These are phyloP conservation scores for Silene vulgaris DNA, from an alignment of 179 eudicot genomes.

Conservation along the genomic window DNA sequence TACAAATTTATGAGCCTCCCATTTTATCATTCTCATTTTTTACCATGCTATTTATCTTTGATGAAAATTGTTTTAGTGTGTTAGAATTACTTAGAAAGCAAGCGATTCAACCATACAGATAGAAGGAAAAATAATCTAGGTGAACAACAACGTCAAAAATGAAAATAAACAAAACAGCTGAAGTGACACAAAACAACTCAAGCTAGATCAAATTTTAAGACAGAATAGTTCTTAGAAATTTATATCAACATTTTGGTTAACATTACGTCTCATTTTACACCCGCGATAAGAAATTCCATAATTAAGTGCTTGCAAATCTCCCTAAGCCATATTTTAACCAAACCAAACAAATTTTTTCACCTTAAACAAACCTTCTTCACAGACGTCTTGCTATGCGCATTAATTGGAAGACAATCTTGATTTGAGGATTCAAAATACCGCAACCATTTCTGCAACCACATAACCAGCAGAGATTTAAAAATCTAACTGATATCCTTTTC, in stretches of 20 bases:
- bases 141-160: background rate
- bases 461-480: slow-evolving; percentile 6
- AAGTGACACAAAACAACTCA: background rate
- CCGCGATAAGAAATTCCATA: background rate
- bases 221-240: background rate
- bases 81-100: background rate
- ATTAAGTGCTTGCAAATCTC: background rate
- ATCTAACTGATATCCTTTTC: background rate
- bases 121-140: background rate
- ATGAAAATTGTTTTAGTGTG: background rate
- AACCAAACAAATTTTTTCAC: background rate
- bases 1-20: background rate
- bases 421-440: slow-evolving; percentile 56
- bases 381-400: slow-evolving; percentile 84
- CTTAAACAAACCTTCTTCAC: slow-evolving; percentile 61
- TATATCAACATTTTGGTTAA: background rate
- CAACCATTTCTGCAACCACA: slow-evolving; percentile 62
- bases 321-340: background rate
- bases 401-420: slow-evolving; percentile 70
- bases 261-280: slow-evolving; percentile 6
- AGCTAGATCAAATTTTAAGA: background rate
- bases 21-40: background rate
- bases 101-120: background rate
- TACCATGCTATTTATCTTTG: slow-evolving; percentile 4
- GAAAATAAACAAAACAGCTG: background rate